A percentile compares a stretch with the other conserved stretches of the same genome.
phyloP scores from a whole-genome alignment of 768 basidiomycete species.

The Phlegmacium glaucopus region DNA sequence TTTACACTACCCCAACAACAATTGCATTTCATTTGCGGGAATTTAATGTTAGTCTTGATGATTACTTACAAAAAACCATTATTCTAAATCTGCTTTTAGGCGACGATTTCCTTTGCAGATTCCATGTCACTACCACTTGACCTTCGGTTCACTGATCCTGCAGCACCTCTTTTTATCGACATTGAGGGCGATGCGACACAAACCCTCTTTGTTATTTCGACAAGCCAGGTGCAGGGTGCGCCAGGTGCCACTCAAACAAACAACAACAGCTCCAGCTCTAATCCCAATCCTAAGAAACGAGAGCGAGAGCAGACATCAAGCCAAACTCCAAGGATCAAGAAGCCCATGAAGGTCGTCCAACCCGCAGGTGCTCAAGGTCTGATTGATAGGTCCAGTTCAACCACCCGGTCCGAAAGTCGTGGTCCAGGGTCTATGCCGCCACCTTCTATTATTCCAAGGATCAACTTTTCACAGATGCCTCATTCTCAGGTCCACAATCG shows the following conservation, averaged over 20 bases:
- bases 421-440: constrained; percentile 38
- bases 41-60: constrained; percentile 57
- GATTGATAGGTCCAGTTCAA: constrained; percentile 6
- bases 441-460: constrained; percentile 25
- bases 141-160: constrained; percentile 73
- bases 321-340: constrained; percentile 45
- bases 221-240: constrained; percentile 51
- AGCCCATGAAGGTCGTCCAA: constrained; percentile 51
- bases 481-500: constrained; percentile 1
- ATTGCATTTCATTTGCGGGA: constrained; percentile 82
- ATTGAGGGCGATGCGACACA: constrained; percentile 66
- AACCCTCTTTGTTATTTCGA: constrained; percentile 75
- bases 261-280: constrained; percentile 8
- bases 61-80: background rate
- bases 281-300: constrained; percentile 34
- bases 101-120: constrained; percentile 78
- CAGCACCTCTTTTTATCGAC: constrained; percentile 73
- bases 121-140: constrained; percentile 61
- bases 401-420: constrained; percentile 22
- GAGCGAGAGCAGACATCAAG: constrained; percentile 37
- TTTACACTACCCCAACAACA: constrained; percentile 58
- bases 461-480: constrained; percentile 4
- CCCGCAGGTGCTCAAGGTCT: constrained; percentile 22
- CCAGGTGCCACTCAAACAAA: constrained; percentile 22
- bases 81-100: constrained; percentile 40